Percentiles rank a stretch among this genome's conserved stretches.
Evolutionary conservation across 2,329 filamentous ascomycete genomes (phyloP).

Genomic region (Paecilomyces formosus): DNA sequence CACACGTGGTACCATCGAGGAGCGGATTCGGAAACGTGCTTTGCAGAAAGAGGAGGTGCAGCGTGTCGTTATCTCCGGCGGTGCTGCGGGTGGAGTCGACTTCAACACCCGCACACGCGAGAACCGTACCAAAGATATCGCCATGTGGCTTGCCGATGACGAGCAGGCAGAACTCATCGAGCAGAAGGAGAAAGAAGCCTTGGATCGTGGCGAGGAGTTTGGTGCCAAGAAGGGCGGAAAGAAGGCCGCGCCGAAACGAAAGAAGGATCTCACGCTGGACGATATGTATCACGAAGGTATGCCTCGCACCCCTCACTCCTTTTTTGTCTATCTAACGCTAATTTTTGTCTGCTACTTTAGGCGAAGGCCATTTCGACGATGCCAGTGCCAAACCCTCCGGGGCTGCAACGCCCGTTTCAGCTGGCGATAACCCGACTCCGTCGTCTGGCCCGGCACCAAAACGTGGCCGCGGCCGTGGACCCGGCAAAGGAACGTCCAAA

Average conservation of each 20-base stretch:
- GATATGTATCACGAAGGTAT: constrained; percentile 99
- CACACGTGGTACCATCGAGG: constrained; percentile 92
- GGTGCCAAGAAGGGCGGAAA: constrained; percentile 53
- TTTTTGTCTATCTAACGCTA: constrained; percentile 16
- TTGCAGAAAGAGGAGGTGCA: constrained; percentile 98
- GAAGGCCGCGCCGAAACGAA: constrained; percentile 54
- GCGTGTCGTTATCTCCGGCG: constrained; percentile 90
- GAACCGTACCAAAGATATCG: constrained; percentile 95
- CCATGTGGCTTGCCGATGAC: constrained; percentile 97
- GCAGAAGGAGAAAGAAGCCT: constrained; percentile 78
- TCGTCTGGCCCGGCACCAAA: constrained; percentile 36
- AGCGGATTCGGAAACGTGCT: constrained; percentile 93
- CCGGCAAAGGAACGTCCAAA: constrained; percentile 50
- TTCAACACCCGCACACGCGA: constrained; percentile 90
- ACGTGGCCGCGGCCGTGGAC: constrained; percentile 52
- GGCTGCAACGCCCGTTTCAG: constrained; percentile 69
- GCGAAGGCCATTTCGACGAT: constrained; percentile 94
- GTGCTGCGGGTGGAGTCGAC: constrained; percentile 75
- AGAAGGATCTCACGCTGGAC: constrained; percentile 62
- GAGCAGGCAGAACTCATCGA: constrained; percentile 93
- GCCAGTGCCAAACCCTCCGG: constrained; percentile 73
- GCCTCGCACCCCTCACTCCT: constrained; percentile 28
- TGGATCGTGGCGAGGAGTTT: constrained; percentile 60
- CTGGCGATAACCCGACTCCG: constrained; percentile 38
- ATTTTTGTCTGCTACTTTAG: constrained; percentile 41